Evolutionary conservation across 2,329 filamentous ascomycete genomes (phyloP).

Genomic region (Claviceps africana): DNA sequence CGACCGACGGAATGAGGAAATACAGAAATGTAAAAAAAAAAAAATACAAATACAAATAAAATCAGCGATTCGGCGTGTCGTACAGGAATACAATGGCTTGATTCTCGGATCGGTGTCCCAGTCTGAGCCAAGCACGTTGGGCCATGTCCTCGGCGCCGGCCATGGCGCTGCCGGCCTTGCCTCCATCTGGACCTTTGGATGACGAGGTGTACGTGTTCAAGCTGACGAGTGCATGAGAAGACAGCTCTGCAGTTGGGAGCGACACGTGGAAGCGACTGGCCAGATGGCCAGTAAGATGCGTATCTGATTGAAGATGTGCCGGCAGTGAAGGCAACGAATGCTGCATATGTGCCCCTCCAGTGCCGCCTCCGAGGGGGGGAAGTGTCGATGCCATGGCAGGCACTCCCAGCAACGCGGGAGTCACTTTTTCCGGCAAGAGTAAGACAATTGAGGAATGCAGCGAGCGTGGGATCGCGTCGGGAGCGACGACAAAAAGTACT

Average conservation of each 20-base stretch:
- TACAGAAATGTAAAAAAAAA: neutral
- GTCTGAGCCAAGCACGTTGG: conserved; percentile 66
- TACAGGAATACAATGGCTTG: conserved; percentile 89
- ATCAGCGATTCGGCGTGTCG: conserved; percentile 10
- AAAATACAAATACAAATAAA: too few relatives aligned
- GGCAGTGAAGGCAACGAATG: conserved; percentile 80
- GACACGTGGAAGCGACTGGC: conserved; percentile 86
- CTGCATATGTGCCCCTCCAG: conserved; percentile 58
- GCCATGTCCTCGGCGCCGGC: conserved; percentile 88
- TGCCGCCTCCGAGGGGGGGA: conserved; percentile 31
- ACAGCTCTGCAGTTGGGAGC: conserved; percentile 74
- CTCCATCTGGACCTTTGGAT: conserved; percentile 75
- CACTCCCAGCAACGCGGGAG: conserved; percentile 9
- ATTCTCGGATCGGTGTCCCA: conserved; percentile 82
- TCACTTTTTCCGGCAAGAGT: neutral
- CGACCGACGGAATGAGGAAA: neutral
- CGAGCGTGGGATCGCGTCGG: neutral
- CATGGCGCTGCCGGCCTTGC: conserved; percentile 82
- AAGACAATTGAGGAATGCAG: neutral
- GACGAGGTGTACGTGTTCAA: conserved; percentile 92
- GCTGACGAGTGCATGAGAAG: conserved; percentile 79
- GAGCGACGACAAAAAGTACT: neutral
- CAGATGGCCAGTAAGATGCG: conserved; percentile 67
- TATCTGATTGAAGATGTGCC: conserved; percentile 65
- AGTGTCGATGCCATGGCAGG: conserved; percentile 47